These are phyloP conservation scores for Fusarium sp. DNA, from an alignment of 2,329 filamentous ascomycete species.

Conservation along the genomic window DNA sequence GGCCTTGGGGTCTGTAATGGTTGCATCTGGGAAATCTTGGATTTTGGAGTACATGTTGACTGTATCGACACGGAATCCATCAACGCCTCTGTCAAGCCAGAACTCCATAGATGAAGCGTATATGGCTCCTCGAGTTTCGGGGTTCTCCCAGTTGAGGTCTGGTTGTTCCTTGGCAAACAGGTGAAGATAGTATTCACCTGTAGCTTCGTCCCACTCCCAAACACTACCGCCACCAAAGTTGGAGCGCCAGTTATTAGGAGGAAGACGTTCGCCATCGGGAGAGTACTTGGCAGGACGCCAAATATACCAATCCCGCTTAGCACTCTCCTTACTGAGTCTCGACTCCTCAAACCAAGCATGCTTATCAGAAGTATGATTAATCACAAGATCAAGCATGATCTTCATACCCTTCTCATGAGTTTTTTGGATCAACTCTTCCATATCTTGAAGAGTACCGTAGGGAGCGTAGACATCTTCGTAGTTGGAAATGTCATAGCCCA, in stretches of 20 bases:
- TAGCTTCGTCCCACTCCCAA: constrained; percentile 79
- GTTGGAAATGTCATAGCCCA: constrained; percentile 46
- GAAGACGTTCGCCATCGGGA: constrained; percentile 69
- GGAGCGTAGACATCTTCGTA: constrained; percentile 44
- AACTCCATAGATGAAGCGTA: constrained; percentile 80
- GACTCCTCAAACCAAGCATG: constrained; percentile 46
- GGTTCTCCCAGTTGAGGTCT: constrained; percentile 87
- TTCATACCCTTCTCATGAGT: constrained; percentile 41
- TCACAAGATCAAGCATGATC: constrained; percentile 44
- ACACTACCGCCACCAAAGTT: constrained; percentile 70
- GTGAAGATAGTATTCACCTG: constrained; percentile 80
- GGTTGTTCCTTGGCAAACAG: constrained; percentile 82
- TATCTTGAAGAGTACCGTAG: constrained; percentile 43
- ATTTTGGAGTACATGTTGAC: constrained; percentile 80
- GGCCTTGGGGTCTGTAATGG: constrained; percentile 60
- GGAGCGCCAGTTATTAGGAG: constrained; percentile 81
- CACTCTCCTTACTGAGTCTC: constrained; percentile 27
- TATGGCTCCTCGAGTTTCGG: constrained; percentile 74
- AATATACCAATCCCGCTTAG: constrained; percentile 71
- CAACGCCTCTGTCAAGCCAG: constrained; percentile 80
- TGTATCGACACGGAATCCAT: constrained; percentile 80
- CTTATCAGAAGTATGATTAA: constrained; percentile 44
- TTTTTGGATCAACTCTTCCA: constrained; percentile 42
- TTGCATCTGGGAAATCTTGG: constrained; percentile 68
- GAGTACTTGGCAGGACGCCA: constrained; percentile 64